Conservation (phyloP, 495 filamentous ascomycete species). For the Penicillium manginii region DNA sequence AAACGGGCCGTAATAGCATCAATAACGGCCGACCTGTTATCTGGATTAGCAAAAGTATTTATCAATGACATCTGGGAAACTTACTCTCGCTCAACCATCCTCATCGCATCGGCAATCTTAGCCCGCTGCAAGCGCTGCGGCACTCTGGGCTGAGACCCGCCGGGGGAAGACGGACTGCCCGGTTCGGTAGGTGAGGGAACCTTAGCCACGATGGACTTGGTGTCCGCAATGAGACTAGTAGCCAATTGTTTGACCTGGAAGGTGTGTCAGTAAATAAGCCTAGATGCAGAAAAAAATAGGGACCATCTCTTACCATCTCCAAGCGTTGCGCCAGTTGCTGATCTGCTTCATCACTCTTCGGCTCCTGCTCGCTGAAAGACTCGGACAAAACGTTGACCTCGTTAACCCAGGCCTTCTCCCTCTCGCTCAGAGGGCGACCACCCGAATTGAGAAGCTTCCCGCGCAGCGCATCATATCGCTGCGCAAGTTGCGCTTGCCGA, state of each 20-base stretch:
- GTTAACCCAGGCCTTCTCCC: conserved; percentile 67
- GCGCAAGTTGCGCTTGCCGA: conserved; percentile 60
- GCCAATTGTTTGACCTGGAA: conserved; percentile 50
- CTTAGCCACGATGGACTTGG: conserved; percentile 41
- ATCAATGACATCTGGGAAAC: conserved; percentile 18
- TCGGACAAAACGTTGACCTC: conserved; percentile 61
- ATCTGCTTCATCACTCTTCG: conserved; percentile 31
- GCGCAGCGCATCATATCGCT: conserved; percentile 66
- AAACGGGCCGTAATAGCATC: conserved; percentile 46
- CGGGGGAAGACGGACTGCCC: conserved; percentile 34
- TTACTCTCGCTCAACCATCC: conserved; percentile 70
- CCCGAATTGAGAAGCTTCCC: conserved; percentile 60
- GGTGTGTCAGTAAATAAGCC: conserved; percentile 30
- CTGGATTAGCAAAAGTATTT: conserved; percentile 13
- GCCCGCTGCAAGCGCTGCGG: conserved; percentile 68
- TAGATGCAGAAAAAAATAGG: neutral
- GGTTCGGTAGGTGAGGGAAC: conserved; percentile 31
- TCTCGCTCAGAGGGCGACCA: conserved; percentile 71
- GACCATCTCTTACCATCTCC: conserved; percentile 39
- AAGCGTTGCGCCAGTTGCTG: conserved; percentile 36
- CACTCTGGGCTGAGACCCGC: conserved; percentile 50
- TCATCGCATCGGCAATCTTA: conserved; percentile 70
- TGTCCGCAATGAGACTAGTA: conserved; percentile 55
- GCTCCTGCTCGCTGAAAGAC: conserved; percentile 30
- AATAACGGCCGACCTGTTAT: conserved; percentile 40